Conservation (phyloP, 2,329 filamentous ascomycete genomes). For the Elsinoe perseae region DNA sequence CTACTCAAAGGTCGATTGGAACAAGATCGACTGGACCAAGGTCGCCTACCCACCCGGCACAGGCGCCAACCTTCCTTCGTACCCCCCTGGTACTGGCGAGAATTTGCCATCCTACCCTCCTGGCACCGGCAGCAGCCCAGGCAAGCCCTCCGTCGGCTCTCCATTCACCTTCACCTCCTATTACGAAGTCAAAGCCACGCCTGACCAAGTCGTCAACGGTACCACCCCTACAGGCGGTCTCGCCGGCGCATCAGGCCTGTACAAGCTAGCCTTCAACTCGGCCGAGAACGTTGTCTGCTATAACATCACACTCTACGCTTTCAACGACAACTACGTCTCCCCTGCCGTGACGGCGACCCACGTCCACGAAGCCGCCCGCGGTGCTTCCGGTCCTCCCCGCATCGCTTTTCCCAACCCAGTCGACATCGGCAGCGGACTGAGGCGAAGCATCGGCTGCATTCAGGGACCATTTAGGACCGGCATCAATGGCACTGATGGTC, state of each 20-base stretch:
- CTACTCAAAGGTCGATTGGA: slow-evolving; percentile 14
- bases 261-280: slow-evolving; percentile 48
- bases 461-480: slow-evolving; percentile 40
- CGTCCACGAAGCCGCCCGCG: slow-evolving; percentile 44
- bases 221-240: slow-evolving; percentile 33
- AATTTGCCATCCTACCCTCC: slow-evolving; percentile 1
- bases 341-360: slow-evolving; percentile 48
- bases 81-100: neutral
- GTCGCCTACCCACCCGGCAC: slow-evolving; percentile 17
- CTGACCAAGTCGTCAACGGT: slow-evolving; percentile 40
- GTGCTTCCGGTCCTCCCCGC: slow-evolving; percentile 44
- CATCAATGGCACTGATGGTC: slow-evolving; percentile 32
- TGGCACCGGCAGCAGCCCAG: slow-evolving; percentile 8
- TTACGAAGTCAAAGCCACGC: slow-evolving; percentile 42
- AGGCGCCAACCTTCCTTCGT: slow-evolving; percentile 7
- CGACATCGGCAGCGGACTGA: slow-evolving; percentile 30
- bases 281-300: slow-evolving; percentile 39
- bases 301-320: slow-evolving; percentile 45
- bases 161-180: slow-evolving; percentile 41
- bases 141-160: slow-evolving; percentile 3
- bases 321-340: slow-evolving; percentile 46
- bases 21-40: slow-evolving; percentile 15
- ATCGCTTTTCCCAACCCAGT: slow-evolving; percentile 46
- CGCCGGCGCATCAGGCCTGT: slow-evolving; percentile 40
- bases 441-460: slow-evolving; percentile 38